Evolutionary conservation across 352 stramenopile species (phyloP), one percentile per base, ranked within the genome.

Genomic region (Phytophthora macrochlamydospora): DNA sequence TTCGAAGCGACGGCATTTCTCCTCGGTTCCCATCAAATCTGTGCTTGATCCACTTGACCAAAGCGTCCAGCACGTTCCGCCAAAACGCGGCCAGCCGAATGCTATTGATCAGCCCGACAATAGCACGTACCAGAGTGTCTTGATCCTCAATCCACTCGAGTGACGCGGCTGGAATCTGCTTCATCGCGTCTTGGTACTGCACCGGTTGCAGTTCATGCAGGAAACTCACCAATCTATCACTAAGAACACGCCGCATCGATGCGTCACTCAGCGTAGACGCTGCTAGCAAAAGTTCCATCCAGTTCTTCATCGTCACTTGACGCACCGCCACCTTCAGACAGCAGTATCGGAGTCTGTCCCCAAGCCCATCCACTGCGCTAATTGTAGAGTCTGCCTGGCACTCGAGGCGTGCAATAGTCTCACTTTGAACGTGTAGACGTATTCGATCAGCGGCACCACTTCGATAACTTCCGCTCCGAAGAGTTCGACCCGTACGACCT

Each of bases 341-440:
- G 0, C 54, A 57, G 53, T 79, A 81, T 9, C 75, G 62, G 3
- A 91, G 59, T 0, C 64, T 56, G 48, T 76, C 65, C 18, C 59
- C 59, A 87, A 65, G 2, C 49, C 66, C 2, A 89, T 62, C 76
- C 78, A 90, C 53, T 69, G 56, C 28, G 74, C 81, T 1, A 89
- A 53, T 3, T 64, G 49, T n/a, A 77, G 51, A 3, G 84, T 75
- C 11, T 75, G 56, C 45, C 51, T 54, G 0, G 74, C 78, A 46
- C 58, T 79, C 9, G 46, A 55, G 3, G 69, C 64, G 37, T 75
- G 53, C 7, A 80, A 33, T 3, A 81, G 55, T 11, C 67, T 65
- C 7, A 76, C 63, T 28, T 76, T 75, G 35, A 76, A 66, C 2
- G 74, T 78, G 62, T 89, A 83, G 9, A 86, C 42, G 44, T 81